Conservation (phyloP, 140 eudicot species). For the Stevia rebaudiana region DNA sequence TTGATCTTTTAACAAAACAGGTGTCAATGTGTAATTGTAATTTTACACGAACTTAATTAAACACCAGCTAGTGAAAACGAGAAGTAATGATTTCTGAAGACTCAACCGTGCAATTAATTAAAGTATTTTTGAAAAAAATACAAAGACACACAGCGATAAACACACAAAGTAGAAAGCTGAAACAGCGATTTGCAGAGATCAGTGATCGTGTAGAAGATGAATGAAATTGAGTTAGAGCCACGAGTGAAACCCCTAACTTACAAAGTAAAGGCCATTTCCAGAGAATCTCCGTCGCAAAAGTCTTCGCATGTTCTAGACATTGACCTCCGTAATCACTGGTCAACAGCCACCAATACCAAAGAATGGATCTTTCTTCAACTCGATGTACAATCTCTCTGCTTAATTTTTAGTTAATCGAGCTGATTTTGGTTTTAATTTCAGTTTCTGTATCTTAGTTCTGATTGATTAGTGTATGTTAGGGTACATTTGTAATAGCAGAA, state of each 20-base stretch:
- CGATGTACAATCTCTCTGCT: slow-evolving; percentile 40
- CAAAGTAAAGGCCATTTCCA: slow-evolving; percentile 80
- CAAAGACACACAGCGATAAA: too few species aligned
- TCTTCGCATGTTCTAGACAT: slow-evolving; percentile 64
- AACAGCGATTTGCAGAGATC: not conserved
- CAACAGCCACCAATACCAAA: slow-evolving; percentile 88
- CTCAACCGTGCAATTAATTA: too few species aligned
- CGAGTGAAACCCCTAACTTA: slow-evolving; percentile 68
- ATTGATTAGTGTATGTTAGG: not conserved
- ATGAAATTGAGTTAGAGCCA: slow-evolving; percentile 64
- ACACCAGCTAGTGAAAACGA: too few species aligned
- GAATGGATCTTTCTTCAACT: slow-evolving; percentile 94
- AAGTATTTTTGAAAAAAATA: too few species aligned
- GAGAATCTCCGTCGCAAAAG: slow-evolving; percentile 85
- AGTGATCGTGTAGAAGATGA: slow-evolving; percentile 23
- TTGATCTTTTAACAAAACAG: too few species aligned
- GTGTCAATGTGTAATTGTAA: too few species aligned
- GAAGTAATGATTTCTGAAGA: too few species aligned
- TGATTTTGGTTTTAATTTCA: slow-evolving; percentile 1
- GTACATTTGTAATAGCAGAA: not conserved
- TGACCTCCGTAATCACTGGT: slow-evolving; percentile 97
- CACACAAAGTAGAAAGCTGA: too few species aligned
- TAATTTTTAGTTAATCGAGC: not conserved
- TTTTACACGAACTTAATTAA: too few species aligned
- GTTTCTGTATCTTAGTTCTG: slow-evolving; percentile 1